These are phyloP conservation scores for Paecilomyces sp. DNA, from an alignment of 2,329 filamentous ascomycete genomes.

Conservation along the genomic window DNA sequence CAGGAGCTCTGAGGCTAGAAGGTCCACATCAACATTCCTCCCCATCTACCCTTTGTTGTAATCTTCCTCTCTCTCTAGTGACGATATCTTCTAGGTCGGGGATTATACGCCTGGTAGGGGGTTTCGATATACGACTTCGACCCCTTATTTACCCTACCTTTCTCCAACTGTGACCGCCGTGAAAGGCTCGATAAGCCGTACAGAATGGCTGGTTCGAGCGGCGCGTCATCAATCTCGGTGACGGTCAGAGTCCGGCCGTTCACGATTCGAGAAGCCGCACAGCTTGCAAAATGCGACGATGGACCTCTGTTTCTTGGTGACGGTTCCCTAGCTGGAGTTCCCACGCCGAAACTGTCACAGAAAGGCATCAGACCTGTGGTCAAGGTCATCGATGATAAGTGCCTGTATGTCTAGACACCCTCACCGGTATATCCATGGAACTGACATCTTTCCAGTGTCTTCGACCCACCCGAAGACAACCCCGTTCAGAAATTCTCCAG, in stretches of 20 bases:
- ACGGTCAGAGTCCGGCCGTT: constrained; percentile 58
- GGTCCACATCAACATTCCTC: constrained; percentile 25
- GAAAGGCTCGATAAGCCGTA: constrained; percentile 1
- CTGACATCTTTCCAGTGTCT: constrained; percentile 57
- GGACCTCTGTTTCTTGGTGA: constrained; percentile 91
- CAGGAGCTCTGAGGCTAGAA: constrained; percentile 13
- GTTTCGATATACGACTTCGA: neutral
- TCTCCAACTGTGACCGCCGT: neutral
- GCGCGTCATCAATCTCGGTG: constrained; percentile 45
- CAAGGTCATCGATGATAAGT: constrained; percentile 93
- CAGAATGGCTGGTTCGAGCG: constrained; percentile 36
- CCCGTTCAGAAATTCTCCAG: constrained; percentile 81
- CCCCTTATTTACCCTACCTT: constrained; percentile 2
- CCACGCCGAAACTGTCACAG: constrained; percentile 74
- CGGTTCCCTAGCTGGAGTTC: constrained; percentile 81
- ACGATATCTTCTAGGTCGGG: neutral
- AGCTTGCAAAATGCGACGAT: constrained; percentile 71
- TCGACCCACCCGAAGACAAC: constrained; percentile 93
- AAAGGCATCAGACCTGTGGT: constrained; percentile 87
- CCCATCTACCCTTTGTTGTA: constrained; percentile 5
- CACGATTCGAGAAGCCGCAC: constrained; percentile 87
- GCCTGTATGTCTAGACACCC: constrained; percentile 60
- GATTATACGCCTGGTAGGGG: neutral
- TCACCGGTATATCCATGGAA: neutral
- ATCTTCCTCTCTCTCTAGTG: constrained; percentile 5